Evolutionary conservation across 2,329 filamentous ascomycete genomes (phyloP).

Genomic region (Fulvia fulva): DNA sequence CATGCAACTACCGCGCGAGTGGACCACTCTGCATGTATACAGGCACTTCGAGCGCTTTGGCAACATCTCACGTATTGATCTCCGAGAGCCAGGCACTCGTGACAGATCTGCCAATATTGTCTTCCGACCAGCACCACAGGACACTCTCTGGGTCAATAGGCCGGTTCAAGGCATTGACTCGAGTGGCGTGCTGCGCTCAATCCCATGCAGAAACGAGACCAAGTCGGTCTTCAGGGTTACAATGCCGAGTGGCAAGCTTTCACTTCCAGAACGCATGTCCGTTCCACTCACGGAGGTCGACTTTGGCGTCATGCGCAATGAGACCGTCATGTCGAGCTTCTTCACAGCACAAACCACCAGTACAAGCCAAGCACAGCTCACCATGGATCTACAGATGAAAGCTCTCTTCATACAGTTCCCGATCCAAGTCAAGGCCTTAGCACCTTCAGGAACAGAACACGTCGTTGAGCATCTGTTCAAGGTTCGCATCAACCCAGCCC

Average conservation of each 20-base stretch:
- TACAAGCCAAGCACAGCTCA: constrained; percentile 31
- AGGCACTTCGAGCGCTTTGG: constrained; percentile 14
- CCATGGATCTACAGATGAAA: constrained; percentile 43
- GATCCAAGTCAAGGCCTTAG: background rate
- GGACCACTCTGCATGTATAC: constrained; percentile 24
- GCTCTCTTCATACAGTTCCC: constrained; percentile 46
- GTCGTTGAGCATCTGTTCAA: constrained; percentile 14
- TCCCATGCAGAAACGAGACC: constrained; percentile 9
- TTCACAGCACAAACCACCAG: constrained; percentile 38
- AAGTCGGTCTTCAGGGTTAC: background rate
- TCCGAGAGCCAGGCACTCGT: constrained; percentile 5
- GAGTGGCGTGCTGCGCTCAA: background rate
- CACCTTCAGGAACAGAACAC: background rate
- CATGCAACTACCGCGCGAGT: constrained; percentile 14
- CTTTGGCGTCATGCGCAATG: constrained; percentile 58
- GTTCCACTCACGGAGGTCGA: constrained; percentile 41
- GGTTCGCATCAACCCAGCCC: constrained; percentile 23
- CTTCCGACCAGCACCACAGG: constrained; percentile 24
- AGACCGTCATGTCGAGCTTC: constrained; percentile 58
- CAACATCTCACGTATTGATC: constrained; percentile 20
- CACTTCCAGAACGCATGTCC: constrained; percentile 17
- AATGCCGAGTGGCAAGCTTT: constrained; percentile 5
- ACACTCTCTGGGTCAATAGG: constrained; percentile 15
- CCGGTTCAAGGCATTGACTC: constrained; percentile 7
- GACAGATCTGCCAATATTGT: constrained; percentile 12